Evolutionary conservation across 495 filamentous ascomycete species (phyloP), one percentile per base, ranked within the genome.

Genomic region (Neurospora pannonica): DNA sequence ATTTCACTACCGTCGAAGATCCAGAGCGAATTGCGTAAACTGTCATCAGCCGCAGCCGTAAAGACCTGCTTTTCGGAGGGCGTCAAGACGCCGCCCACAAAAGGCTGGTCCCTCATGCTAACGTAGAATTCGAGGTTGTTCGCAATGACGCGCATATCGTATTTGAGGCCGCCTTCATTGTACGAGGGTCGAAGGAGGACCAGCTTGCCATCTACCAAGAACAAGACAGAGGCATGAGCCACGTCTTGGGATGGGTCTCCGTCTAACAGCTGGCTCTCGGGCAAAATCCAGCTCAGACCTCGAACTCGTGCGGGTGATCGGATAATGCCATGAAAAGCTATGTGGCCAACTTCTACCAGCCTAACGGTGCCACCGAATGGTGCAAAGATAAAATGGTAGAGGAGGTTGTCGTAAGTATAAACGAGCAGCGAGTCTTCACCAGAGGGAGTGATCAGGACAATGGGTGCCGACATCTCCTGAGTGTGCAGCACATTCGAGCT

Each of bases 181-280:
- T 90, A 85, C 3, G 92, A 94, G 5, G 97, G 96, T 75, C 97
- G 94, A 37, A 99, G 86, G 19, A 98, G 86, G 24, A 98, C 97
- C 24, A 99, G 87, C 77, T 98, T 99, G 21, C 94, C 97, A 80
- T 98, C 97, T 8, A 98, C 95, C 38, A 98, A 85, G 74, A 99
- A 97, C 39, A 99, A 82, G 69, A 99, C 94, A 4, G 93, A 96
- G 21, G 97, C 97, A 70, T 93, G 90, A n/a, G 92, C 92, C 4
- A 98, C 97, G 82, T 99, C 97, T 78, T 97, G 94, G 8, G 96
- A 94, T 24, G 96, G 95, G 82, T 99, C 97, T 8, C 97, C 97
- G 74, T 96, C 91, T 9, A 91, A 87, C 75, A 97, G 86, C 80
- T 98, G 97, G 75, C 93, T 90, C 72, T 98, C 95, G 8, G 96